Percentiles rank a stretch among this genome's conserved stretches.
Evolutionary conservation across 1,284 basidiomycete species (phyloP).

Genomic region (Trametes polyzona): DNA sequence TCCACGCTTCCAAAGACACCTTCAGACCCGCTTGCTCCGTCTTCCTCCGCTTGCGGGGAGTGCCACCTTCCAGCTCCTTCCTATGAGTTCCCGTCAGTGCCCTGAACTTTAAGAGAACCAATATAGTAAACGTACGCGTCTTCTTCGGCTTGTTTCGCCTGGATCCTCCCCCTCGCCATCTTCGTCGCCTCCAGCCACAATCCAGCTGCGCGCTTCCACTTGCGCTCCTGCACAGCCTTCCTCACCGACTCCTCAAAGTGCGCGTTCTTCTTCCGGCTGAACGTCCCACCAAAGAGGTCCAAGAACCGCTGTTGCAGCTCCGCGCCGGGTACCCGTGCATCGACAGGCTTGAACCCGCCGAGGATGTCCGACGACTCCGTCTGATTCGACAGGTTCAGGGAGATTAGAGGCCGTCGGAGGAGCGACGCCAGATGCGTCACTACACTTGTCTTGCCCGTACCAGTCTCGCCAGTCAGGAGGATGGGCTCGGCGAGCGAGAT

Average conservation of each 20-base stretch:
- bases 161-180: conserved; percentile 68
- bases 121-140: conserved; percentile 45
- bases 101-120: neutral
- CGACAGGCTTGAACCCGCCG: conserved; percentile 95
- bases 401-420: conserved; percentile 80
- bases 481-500: conserved; percentile 83
- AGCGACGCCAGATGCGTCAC: conserved; percentile 87
- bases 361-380: conserved; percentile 95
- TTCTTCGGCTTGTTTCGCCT: conserved; percentile 46
- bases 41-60: conserved; percentile 78
- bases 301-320: conserved; percentile 80
- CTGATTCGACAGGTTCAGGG: conserved; percentile 95
- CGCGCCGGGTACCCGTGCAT: conserved; percentile 80
- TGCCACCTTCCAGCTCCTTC: conserved; percentile 36
- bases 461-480: conserved; percentile 96
- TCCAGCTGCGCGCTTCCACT: conserved; percentile 85
- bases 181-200: conserved; percentile 85
- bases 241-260: conserved; percentile 86
- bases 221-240: conserved; percentile 81
- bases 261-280: conserved; percentile 90
- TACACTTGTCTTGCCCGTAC: conserved; percentile 96
- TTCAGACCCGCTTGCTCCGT: conserved; percentile 51
- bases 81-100: conserved; percentile 25
- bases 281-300: conserved; percentile 86
- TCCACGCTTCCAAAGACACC: conserved; percentile 67